A percentile compares a stretch with the other conserved stretches of the same genome.
phyloP scores from a whole-genome alignment of 2,329 filamentous ascomycete genomes.

The Mollisia scopiformis region DNA sequence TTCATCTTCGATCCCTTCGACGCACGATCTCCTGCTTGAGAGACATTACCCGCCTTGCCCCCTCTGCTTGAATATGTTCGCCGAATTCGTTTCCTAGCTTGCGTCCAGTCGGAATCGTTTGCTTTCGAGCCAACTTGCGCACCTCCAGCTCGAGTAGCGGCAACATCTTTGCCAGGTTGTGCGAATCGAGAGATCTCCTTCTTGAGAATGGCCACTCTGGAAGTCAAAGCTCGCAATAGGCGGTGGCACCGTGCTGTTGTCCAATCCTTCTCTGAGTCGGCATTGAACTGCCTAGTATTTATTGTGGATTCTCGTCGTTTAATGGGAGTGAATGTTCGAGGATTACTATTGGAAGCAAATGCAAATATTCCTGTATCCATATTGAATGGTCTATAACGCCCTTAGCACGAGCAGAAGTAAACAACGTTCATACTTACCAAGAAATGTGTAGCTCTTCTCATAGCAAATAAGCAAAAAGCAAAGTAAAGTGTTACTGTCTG shows the following conservation, averaged over 20 bases:
- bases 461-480: constrained; percentile 13
- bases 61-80: constrained; percentile 34
- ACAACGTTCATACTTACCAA: background rate
- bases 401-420: constrained; percentile 3
- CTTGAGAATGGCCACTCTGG: constrained; percentile 44
- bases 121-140: background rate
- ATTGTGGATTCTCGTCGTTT: constrained; percentile 28
- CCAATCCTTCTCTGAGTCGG: constrained; percentile 37
- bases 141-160: too few relatives aligned
- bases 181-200: constrained; percentile 34
- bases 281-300: constrained; percentile 22
- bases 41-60: constrained; percentile 2
- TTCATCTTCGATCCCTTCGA: background rate
- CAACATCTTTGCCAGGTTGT: background rate
- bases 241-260: constrained; percentile 47
- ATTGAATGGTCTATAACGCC: constrained; percentile 2
- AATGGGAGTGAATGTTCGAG: constrained; percentile 33
- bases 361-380: constrained; percentile 11
- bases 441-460: background rate
- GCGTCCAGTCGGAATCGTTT: constrained; percentile 29
- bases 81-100: constrained; percentile 29
- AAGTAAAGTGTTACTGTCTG: background rate
- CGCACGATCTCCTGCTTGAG: background rate
- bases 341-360: constrained; percentile 4
- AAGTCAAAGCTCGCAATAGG: constrained; percentile 46